phyloP scores from a whole-genome alignment of 78 protist species.

The Dictyostelium intermedium region DNA sequence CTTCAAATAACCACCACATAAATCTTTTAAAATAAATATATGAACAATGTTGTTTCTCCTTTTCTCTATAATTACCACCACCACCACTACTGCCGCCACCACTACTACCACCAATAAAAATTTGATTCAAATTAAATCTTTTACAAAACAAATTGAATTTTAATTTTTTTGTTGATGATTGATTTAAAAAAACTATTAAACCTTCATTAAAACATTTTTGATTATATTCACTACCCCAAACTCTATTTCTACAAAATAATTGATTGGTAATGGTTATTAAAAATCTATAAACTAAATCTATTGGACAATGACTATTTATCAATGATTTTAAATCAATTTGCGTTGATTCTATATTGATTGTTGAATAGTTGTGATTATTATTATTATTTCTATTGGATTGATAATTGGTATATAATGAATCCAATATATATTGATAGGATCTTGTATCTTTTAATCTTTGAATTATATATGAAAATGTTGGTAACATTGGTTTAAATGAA shows the following conservation, averaged over 20 bases:
- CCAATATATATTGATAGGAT: not conserved
- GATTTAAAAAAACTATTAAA: not conserved
- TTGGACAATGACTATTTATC: not conserved
- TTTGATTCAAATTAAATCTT: not conserved
- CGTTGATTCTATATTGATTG: not conserved
- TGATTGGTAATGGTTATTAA: not conserved
- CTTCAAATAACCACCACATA: constrained; percentile 26
- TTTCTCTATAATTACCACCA: too few relatives aligned
- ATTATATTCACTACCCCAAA: not conserved
- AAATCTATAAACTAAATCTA: not conserved
- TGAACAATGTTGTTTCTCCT: too few relatives aligned
- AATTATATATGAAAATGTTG: not conserved
- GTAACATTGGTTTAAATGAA: not conserved
- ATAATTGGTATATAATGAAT: not conserved
- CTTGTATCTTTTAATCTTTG: not conserved
- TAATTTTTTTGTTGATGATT: not conserved
- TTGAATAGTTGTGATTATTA: not conserved
- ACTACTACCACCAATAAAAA: not conserved
- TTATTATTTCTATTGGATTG: not conserved
- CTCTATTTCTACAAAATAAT: not conserved
- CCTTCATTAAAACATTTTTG: not conserved
- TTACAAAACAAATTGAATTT: not conserved
- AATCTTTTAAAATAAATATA: not conserved
- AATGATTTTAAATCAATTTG: constrained; percentile 1
- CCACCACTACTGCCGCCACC: too few relatives aligned